Conservation (phyloP, 169 alveolate species). For the Cryptosporidium ryanae region DNA sequence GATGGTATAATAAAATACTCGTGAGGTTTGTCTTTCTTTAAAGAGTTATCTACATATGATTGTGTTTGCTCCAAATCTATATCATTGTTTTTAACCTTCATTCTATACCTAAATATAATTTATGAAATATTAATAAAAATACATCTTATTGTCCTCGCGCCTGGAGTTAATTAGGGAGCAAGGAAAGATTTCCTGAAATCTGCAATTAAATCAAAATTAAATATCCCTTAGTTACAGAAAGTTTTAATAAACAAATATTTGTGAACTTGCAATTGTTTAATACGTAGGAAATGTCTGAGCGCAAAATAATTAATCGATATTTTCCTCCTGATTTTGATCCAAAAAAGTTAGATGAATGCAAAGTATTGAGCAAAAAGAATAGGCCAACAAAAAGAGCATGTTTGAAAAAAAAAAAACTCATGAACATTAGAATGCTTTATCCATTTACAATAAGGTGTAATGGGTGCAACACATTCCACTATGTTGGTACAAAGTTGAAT, state of each 20-base stretch:
- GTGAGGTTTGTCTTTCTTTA: too few species aligned
- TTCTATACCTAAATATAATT: too few species aligned
- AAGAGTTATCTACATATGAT: too few species aligned
- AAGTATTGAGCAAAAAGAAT: constrained; percentile 82
- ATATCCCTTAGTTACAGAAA: not conserved
- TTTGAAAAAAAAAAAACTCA: constrained; percentile 81
- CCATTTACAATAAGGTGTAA: constrained; percentile 97
- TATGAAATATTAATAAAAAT: too few species aligned
- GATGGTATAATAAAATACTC: not conserved
- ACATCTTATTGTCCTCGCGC: too few species aligned
- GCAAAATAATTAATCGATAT: constrained; percentile 97
- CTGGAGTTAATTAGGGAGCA: too few species aligned
- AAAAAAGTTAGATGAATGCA: constrained; percentile 89
- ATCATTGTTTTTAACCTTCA: too few species aligned
- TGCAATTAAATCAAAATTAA: not conserved
- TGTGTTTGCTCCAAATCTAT: too few species aligned
- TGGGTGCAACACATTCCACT: constrained; percentile 95
- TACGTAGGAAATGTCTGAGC: constrained; percentile 93
- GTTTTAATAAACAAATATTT: not conserved
- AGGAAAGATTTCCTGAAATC: not conserved
- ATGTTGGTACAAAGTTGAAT: constrained; percentile 99
- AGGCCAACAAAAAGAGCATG: constrained; percentile 77
- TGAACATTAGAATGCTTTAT: constrained; percentile 98
- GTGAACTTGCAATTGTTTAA: not conserved
- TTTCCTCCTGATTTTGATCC: constrained; percentile 99